A percentile compares a stretch with the other conserved stretches of the same genome.
These are phyloP conservation scores for Asterophora lycoperdoides DNA, from an alignment of 768 basidiomycete species.

Conservation along the genomic window DNA sequence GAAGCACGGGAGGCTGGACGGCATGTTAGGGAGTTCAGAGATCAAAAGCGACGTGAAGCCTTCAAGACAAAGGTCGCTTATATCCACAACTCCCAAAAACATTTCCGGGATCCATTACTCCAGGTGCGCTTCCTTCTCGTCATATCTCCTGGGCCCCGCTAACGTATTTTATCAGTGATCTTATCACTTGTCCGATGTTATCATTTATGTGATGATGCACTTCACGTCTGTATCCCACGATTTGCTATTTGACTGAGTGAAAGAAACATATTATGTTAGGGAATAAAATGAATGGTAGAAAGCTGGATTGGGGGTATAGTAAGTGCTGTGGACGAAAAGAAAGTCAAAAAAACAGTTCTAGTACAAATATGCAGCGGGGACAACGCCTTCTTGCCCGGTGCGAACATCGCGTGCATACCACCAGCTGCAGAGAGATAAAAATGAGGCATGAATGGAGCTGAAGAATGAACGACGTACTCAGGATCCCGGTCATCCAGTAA, in stretches of 20 bases:
- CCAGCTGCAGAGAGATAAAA: constrained; percentile 53
- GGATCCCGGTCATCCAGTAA: constrained; percentile 77
- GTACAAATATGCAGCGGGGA: constrained; percentile 89
- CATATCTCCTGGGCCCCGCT: not conserved
- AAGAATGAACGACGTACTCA: constrained; percentile 49
- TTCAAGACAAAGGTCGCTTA: constrained; percentile 84
- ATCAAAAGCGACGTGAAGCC: constrained; percentile 71
- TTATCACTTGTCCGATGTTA: not conserved
- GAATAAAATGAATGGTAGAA: constrained; percentile 10
- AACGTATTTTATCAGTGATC: constrained; percentile 6
- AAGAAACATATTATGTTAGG: constrained; percentile 1
- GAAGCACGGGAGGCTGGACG: constrained; percentile 91
- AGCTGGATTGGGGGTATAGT: constrained; percentile 21
- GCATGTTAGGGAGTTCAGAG: constrained; percentile 79
- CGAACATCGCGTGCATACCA: constrained; percentile 86
- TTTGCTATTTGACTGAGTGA: not conserved
- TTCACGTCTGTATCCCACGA: too few species aligned
- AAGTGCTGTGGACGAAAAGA: constrained; percentile 33
- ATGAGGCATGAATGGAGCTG: constrained; percentile 12
- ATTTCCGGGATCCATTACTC: constrained; percentile 56
- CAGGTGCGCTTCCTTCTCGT: constrained; percentile 11
- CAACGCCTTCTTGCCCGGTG: constrained; percentile 82
- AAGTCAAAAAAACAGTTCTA: constrained; percentile 41
- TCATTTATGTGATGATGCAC: not conserved
- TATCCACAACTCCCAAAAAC: constrained; percentile 83